Percentiles rank a stretch among this genome's conserved stretches.
Evolutionary conservation across 2,329 filamentous ascomycete genomes (phyloP).

Genomic region (Penicillium sp.): DNA sequence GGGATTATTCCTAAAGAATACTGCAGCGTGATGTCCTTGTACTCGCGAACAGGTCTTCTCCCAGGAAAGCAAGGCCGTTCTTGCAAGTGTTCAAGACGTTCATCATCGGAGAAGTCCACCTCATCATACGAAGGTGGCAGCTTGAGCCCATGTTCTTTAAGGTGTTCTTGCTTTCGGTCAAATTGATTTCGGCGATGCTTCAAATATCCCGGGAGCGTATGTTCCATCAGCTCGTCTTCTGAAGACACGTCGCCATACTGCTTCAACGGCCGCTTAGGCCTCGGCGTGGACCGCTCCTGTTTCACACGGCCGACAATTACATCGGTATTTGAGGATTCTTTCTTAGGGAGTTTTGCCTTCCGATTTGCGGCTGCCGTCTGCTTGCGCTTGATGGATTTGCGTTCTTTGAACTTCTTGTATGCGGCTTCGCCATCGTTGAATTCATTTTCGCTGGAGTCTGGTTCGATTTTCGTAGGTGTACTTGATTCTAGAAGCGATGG

Average conservation of each 20-base stretch:
- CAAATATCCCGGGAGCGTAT: constrained; percentile 66
- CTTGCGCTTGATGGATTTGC: constrained; percentile 51
- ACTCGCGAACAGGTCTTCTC: constrained; percentile 59
- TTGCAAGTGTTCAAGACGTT: constrained; percentile 54
- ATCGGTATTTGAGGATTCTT: constrained; percentile 30
- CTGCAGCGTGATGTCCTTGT: constrained; percentile 68
- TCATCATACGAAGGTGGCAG: constrained; percentile 72
- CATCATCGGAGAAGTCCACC: constrained; percentile 69
- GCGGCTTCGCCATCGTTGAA: constrained; percentile 41
- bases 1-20: constrained; percentile 78
- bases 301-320: constrained; percentile 35
- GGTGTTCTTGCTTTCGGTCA: constrained; percentile 53
- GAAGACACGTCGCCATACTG: constrained; percentile 46
- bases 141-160: constrained; percentile 64
- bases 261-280: constrained; percentile 30
- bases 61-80: constrained; percentile 65
- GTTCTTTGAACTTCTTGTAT: constrained; percentile 60
- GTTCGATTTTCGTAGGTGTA: constrained; percentile 20
- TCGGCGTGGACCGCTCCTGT: constrained; percentile 20
- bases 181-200: constrained; percentile 62
- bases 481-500: constrained; percentile 12
- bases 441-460: constrained; percentile 26
- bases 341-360: constrained; percentile 44
- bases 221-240: constrained; percentile 52
- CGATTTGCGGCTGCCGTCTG: constrained; percentile 45